Evolutionary conservation across 2,329 filamentous ascomycete species (phyloP), one percentile per base, ranked within the genome.

Genomic region (Cercospora sp.): DNA sequence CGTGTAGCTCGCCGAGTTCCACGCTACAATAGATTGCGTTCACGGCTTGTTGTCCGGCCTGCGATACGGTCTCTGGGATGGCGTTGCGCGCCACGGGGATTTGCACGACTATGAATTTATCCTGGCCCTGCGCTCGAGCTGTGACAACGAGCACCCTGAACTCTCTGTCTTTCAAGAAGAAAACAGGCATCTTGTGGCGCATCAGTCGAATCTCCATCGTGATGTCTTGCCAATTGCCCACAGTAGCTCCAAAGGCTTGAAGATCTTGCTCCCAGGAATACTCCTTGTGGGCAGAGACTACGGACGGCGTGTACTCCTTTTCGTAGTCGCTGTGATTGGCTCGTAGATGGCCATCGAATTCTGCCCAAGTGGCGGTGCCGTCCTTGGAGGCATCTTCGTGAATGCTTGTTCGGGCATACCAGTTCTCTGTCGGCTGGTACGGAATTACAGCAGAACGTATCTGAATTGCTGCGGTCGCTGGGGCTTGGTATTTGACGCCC

Each of bases 111-210:
- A 81, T 51, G 67, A 80, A 79, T 26, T 72, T 71, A 13, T 72
- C 36, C 55, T 31, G 30, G 13, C 60, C 63, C 42, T 66, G 64
- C 64, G 69, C 75, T 13, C 31, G 28, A 33, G 82, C 80, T 10
- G 87, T 87, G 65, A 90, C 80, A 75, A 91, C 87, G 60, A 93
- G 77, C 2, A 90, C 87, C 16, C 88, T 84, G 72, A 93, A 93
- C 2, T 87, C 85, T 60, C 91, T 87, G 70, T 89, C 85, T 67
- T 84, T 83, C 18, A 64, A 42, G 7, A 92, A 81, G n/a, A 87
- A 83, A 3, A 82, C 80, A 0, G 85, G 85, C 36, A 93, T 83
- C 57, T 82, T 82, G 77, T 93, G 90, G 65, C 85, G 84, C 83
- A 91, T 90, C 80, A 92, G 88, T 69, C 86, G 84, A 23, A 91